A percentile compares a stretch with the other conserved stretches of the same genome.
Conservation (phyloP, 2,329 filamentous ascomycete species). For the Tolypocladium nubicola region DNA sequence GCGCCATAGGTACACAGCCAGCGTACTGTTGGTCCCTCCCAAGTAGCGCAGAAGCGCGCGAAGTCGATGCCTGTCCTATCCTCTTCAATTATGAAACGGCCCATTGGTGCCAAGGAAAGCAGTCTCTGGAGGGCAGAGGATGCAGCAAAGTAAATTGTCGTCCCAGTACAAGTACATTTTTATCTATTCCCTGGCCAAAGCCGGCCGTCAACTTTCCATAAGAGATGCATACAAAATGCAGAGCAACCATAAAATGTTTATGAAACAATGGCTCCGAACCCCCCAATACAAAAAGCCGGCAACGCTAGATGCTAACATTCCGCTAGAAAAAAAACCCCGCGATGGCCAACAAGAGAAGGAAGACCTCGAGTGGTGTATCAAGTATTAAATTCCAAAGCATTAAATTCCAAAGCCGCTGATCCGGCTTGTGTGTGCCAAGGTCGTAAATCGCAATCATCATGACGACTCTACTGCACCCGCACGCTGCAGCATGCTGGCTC, state of each 20-base stretch:
- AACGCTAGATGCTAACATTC: background rate
- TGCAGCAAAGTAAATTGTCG: background rate
- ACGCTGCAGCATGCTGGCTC: background rate
- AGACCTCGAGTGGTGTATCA: too few relatives aligned
- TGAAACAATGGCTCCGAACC: background rate
- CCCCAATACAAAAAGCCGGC: background rate
- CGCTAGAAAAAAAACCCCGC: background rate
- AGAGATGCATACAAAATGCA: background rate
- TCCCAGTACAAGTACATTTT: background rate
- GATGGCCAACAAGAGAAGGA: too few relatives aligned
- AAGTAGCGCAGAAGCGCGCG: background rate
- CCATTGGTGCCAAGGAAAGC: background rate
- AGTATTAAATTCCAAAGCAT: too few relatives aligned
- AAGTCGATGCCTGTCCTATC: background rate
- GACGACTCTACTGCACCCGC: background rate
- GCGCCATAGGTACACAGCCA: background rate
- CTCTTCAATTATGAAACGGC: background rate
- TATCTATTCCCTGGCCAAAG: background rate
- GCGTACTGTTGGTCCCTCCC: background rate
- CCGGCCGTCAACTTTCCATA: background rate
- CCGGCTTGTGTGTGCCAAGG: background rate
- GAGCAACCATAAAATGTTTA: background rate
- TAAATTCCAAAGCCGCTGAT: background rate
- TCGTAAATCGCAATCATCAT: background rate
- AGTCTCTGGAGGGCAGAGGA: background rate